Base-by-base conservation (phyloP, 2,329 filamentous ascomycete species). In the Aureobasidium sp. region DNA sequence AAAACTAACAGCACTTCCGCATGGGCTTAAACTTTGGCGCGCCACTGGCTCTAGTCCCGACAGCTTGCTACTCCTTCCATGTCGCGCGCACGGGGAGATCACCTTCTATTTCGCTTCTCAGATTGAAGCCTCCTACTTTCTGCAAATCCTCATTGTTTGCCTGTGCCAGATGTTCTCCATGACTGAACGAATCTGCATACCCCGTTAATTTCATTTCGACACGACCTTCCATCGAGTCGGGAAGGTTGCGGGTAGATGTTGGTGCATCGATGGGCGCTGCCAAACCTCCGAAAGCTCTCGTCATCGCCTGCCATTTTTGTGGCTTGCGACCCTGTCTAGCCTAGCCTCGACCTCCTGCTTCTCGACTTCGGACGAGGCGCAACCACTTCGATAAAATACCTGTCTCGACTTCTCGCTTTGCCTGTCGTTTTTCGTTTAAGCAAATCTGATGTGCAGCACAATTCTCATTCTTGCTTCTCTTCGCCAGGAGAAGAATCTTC, bases 1-100 rank as follows among this genome's bases (percentile, higher is more conserved):
- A 43, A 52, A 37, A 46, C 13, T 29, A 57, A 24, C 27, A 34
- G 29, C n/a, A 57, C 53, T 57, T 57, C 53, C 53, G 53, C 53
- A 34, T 57, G 53, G 46, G 53, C 53, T 37, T 59, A 29, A 59
- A 59, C 55, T 59, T 34, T 59, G 55, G 43, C 43, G 55, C 55
- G 55, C 55, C 55, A 59, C 55, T 59, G 15, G 29, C 43, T 24
- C 20, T 59, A 59, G 55, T 59, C 32, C 39, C 41, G 55, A 59
- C 55, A 59, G 55, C 55, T 59, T 59, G 55, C 55, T 59, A 44
- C 43, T 59, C 55, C 55, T 59, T 59, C 55, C 55, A 59, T 59
- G 29, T 57, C 53, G 39, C 53, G 37, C 17, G 39, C 26, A 56
- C 39, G 52, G 52, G 39, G 52, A 29, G 37, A 55, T 55, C 26